Evolutionary conservation across 2,329 filamentous ascomycete genomes (phyloP).

Genomic region (Aspergillus viridinutans): DNA sequence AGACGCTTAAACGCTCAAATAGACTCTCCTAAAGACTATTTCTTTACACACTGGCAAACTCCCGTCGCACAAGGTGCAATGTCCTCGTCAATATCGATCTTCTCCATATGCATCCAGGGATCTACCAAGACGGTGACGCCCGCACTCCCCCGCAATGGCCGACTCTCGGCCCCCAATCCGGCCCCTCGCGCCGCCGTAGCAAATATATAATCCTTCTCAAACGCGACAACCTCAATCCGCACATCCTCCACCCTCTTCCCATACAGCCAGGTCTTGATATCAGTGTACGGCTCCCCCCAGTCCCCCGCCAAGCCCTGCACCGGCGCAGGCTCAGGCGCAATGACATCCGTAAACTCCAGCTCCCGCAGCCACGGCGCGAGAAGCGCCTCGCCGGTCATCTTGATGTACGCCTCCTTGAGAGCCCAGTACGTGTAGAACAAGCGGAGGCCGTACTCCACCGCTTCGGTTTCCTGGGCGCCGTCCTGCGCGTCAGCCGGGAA

Average conservation of each 20-base stretch:
- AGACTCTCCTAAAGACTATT: not conserved
- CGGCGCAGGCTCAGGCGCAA: slow-evolving; percentile 38
- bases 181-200: slow-evolving; percentile 49
- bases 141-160: not conserved
- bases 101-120: slow-evolving; percentile 39
- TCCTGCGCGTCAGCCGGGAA: slow-evolving; percentile 9
- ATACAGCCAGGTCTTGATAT: slow-evolving; percentile 49
- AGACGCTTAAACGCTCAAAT: not conserved
- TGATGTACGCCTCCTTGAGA: slow-evolving; percentile 64
- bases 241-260: slow-evolving; percentile 49
- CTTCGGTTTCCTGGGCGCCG: slow-evolving; percentile 14
- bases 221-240: slow-evolving; percentile 54
- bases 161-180: slow-evolving; percentile 24
- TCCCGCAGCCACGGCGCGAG: slow-evolving; percentile 58
- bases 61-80: slow-evolving; percentile 40
- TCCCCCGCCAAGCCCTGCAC: slow-evolving; percentile 8
- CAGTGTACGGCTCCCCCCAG: slow-evolving; percentile 37
- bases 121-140: slow-evolving; percentile 9
- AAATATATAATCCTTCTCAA: slow-evolving; percentile 57
- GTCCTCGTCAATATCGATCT: slow-evolving; percentile 47
- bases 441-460: slow-evolving; percentile 54
- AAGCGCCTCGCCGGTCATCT: slow-evolving; percentile 61
- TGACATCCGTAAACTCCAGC: slow-evolving; percentile 58
- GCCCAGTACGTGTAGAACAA: slow-evolving; percentile 63
- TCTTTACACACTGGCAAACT: slow-evolving; percentile 29